Evolutionary conservation across 2,329 filamentous ascomycete species (phyloP), one percentile per base, ranked within the genome.

Genomic region (Westerdykella sp.): DNA sequence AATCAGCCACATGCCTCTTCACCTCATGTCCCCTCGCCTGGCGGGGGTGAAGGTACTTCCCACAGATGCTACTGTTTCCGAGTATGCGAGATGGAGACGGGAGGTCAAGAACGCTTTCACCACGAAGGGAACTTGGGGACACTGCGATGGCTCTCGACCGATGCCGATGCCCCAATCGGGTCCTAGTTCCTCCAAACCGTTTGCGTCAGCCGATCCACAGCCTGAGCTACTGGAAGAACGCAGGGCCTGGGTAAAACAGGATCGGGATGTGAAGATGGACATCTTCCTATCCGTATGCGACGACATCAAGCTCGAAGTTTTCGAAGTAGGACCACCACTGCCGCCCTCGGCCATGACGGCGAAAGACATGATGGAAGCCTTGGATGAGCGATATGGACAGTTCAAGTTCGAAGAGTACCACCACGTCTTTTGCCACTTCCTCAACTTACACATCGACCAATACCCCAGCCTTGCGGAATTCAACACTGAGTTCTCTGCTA

Each of bases 361-460:
- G 4, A 50, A 57, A 34, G 54, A 67, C 15, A 63, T 67, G 54
- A 39, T 66, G 9, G 51, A 60, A 36, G 53, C 54, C 13, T 41
- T 67, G 28, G 62, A 66, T 32, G 47, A 50, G 12, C 56, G 44
- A 3, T 67, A 63, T 38, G 41, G 36, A 6, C 34, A 45, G 0
- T 64, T 64, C 48, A 59, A 53, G 14, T 67, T 67, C 30, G 55
- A 62, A 32, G 55, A 62, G 18, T 67, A 63, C 38, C 63, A 67
- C 34, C 63, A 67, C 40, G 54, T 56, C 4, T 66, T 64, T 44
- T 66, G 63, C 44, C 60, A 65, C 34, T 67, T 67, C 34, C 51
- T 67, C 15, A 66, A 65, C 41, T 51, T 67, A 2, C 62, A 64
- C 51, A 56, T 66, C 38, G 62, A 66, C 42, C 57, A 64, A 25